Base-by-base conservation (phyloP, 1,284 basidiomycete species). In the Tylopilus orsonianus region DNA sequence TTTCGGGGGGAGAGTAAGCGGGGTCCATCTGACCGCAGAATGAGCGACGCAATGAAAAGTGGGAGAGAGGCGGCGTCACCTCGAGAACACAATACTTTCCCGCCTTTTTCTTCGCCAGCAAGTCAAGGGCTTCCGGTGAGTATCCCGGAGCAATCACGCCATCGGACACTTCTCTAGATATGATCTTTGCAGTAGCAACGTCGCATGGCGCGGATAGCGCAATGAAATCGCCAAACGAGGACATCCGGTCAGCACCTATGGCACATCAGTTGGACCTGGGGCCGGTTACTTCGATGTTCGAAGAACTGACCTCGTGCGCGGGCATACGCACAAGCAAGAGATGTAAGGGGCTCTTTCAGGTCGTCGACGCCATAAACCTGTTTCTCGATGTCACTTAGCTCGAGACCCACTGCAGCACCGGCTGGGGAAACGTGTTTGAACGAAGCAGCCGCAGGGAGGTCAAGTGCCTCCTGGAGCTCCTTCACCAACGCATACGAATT, bases 391-490 rank as follows among this genome's bases (percentile, higher is more conserved):
- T 92, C 87, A 57, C 84, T 80, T 33, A 99, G 80, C 56, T 87
- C 86, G 39, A 95, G 67, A 37, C 94, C 94, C 24, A 97, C 90
- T 33, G 96, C 96, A 8, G 92, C 95, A 54, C 96, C 96, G 1
- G 96, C 96, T 10, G 96, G 96, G 18, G 95, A 98, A 52, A 99
- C 97, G 69, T 99, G 96, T 78, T 99, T 99, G 86, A 99, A 99
- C 1, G 95, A 98, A 4, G 96, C 94, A 14, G 96, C 96, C 20
- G 97, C 97, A 14, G 97, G 94, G 44, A 98, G 82, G 50, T 80
- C 75, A 22, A 92, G 83, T 1, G 90, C 90, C 58, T 85, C 87
- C 43, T 93, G 85, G 9, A 99, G 81, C 70, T 99, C 96, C 65
- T 89, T 92, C 53, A 99, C 96, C 41, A 99, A 83, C 1, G 92